These are phyloP conservation scores for Sicyos edulis DNA, from an alignment of 306 rosid species.

Conservation along the genomic window DNA sequence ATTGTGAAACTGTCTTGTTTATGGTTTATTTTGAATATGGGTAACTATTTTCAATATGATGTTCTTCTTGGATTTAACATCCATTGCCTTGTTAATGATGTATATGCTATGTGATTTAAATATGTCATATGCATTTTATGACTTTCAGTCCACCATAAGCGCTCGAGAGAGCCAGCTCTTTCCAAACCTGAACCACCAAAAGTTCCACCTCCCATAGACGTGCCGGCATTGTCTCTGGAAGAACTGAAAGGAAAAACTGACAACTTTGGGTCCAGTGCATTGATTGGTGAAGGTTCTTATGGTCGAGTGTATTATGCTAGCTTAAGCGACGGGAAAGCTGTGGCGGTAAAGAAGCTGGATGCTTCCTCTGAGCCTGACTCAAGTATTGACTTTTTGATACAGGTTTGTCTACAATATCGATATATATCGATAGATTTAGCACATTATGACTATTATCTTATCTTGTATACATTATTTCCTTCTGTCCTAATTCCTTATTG, in stretches of 20 bases:
- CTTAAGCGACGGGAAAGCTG: conserved; percentile 43
- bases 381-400: conserved; percentile 53
- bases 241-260: conserved; percentile 69
- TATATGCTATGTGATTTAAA: neutral
- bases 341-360: conserved; percentile 72
- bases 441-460: neutral
- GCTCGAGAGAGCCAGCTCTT: conserved; percentile 40
- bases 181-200: conserved; percentile 52
- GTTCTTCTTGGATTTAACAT: neutral
- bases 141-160: conserved; percentile 36
- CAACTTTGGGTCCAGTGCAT: conserved; percentile 66
- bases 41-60: neutral
- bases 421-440: neutral
- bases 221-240: conserved; percentile 56
- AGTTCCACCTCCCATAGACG: conserved; percentile 61
- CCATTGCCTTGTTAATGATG: neutral
- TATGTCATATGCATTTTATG: neutral
- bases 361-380: conserved; percentile 64
- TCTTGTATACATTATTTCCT: conserved; percentile 9
- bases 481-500: neutral
- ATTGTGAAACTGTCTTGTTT: neutral
- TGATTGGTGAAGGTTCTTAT: conserved; percentile 77
- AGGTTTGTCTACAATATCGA: conserved; percentile 34
- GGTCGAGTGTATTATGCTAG: conserved; percentile 66
- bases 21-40: neutral